A percentile compares a stretch with the other conserved stretches of the same genome.
phyloP scores from a whole-genome alignment of 2,329 filamentous ascomycete genomes.

The Claviceps purpurea region DNA sequence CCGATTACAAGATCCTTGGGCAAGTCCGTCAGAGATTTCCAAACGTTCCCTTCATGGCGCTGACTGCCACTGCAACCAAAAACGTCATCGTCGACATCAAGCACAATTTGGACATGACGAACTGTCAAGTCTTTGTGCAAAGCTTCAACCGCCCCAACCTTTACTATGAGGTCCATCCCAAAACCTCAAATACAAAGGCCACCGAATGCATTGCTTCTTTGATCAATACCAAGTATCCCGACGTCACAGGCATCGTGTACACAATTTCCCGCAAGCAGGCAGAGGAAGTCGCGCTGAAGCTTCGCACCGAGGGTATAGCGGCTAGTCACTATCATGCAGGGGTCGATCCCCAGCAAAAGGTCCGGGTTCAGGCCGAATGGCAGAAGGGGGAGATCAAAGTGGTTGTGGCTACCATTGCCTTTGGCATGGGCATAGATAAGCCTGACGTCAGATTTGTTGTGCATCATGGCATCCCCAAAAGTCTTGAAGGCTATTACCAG shows the following conservation, averaged over 20 bases:
- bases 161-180: conserved; percentile 70
- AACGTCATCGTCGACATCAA: conserved; percentile 89
- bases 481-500: conserved; percentile 94
- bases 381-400: conserved; percentile 69
- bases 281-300: conserved; percentile 61
- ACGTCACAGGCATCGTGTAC: conserved; percentile 82
- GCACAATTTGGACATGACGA: conserved; percentile 72
- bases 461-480: conserved; percentile 86
- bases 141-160: conserved; percentile 97
- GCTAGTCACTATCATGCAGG: conserved; percentile 80
- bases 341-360: conserved; percentile 55
- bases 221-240: conserved; percentile 56
- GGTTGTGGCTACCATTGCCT: conserved; percentile 95
- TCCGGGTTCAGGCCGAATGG: conserved; percentile 64
- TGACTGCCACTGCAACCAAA: conserved; percentile 89
- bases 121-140: conserved; percentile 70
- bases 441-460: conserved; percentile 93
- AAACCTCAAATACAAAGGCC: conserved; percentile 42
- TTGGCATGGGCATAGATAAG: conserved; percentile 99
- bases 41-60: conserved; percentile 77
- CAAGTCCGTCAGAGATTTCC: conserved; percentile 59
- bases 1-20: conserved; percentile 83
- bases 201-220: conserved; percentile 42
- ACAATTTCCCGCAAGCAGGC: conserved; percentile 76
- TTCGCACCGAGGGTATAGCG: conserved; percentile 52